Conservation (phyloP, 2,329 filamentous ascomycete species). For the Clonostachys rhizophaga region DNA sequence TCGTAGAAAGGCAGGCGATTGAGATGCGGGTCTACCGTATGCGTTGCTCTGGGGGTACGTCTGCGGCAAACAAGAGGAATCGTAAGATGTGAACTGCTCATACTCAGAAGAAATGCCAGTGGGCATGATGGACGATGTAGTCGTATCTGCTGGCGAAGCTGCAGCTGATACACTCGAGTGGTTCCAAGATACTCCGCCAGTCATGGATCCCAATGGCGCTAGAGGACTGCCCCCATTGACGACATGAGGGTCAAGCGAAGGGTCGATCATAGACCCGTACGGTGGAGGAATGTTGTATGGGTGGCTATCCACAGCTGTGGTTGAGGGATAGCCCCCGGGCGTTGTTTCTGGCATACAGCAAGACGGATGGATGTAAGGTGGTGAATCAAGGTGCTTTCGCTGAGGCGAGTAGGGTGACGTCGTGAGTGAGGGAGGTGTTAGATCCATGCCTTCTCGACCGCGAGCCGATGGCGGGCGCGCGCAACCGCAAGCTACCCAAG, state of each 20-base stretch:
- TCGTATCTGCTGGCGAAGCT: slow-evolving; percentile 18
- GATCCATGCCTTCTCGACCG: slow-evolving; percentile 7
- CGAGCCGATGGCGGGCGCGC: no score
- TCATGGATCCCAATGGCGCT: slow-evolving; percentile 28
- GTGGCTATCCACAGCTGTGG: slow-evolving; percentile 1
- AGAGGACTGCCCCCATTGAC: slow-evolving; percentile 15
- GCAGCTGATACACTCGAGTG: slow-evolving; percentile 31
- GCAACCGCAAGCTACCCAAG: no score
- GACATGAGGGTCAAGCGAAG: slow-evolving; percentile 27
- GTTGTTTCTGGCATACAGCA: slow-evolving; percentile 1
- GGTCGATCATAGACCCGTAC: slow-evolving; percentile 30
- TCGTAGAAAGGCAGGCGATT: neutral
- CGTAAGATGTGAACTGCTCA: slow-evolving; percentile 43
- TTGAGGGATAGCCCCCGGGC: neutral
- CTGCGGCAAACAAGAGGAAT: slow-evolving; percentile 23
- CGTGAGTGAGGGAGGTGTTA: slow-evolving; percentile 11
- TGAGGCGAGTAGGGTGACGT: slow-evolving; percentile 10
- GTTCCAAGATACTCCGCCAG: slow-evolving; percentile 34
- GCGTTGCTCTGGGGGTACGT: slow-evolving; percentile 10
- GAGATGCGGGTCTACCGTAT: slow-evolving; percentile 1
- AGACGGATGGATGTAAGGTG: neutral
- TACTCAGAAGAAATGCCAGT: slow-evolving; percentile 42
- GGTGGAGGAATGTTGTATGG: slow-evolving; percentile 1
- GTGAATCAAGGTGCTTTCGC: slow-evolving; percentile 4
- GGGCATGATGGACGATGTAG: slow-evolving; percentile 34